A percentile compares a stretch with the other conserved stretches of the same genome.
Conservation (phyloP, 306 rosid species). For the Leucaena leucocephala region DNA sequence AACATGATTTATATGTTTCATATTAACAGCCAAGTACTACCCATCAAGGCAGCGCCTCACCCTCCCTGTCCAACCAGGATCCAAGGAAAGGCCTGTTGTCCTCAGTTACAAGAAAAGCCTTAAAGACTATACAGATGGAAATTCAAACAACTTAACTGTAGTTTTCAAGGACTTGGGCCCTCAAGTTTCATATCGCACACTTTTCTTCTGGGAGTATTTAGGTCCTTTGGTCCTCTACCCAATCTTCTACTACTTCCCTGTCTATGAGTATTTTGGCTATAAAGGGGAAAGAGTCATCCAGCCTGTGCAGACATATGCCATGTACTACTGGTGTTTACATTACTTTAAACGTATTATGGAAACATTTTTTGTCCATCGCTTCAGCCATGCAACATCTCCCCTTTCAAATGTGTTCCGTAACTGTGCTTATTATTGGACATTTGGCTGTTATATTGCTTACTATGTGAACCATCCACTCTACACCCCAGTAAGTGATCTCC, state of each 20-base stretch:
- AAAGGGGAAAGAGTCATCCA: constrained; percentile 75
- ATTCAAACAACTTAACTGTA: constrained; percentile 63
- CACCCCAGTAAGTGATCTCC: constrained; percentile 82
- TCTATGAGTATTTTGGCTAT: constrained; percentile 72
- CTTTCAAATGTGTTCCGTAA: constrained; percentile 92
- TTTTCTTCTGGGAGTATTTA: constrained; percentile 89
- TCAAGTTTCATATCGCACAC: constrained; percentile 83
- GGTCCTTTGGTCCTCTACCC: constrained; percentile 95
- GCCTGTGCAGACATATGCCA: constrained; percentile 87
- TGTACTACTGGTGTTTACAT: constrained; percentile 96
- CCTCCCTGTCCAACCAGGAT: constrained; percentile 76
- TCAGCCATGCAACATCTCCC: constrained; percentile 98
- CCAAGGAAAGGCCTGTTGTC: constrained; percentile 81
- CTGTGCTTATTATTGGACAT: constrained; percentile 95
- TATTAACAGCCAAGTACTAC: constrained; percentile 72
- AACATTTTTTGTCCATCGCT: constrained; percentile 90
- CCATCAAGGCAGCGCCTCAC: constrained; percentile 92
- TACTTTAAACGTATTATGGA: constrained; percentile 92
- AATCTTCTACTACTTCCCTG: constrained; percentile 81
- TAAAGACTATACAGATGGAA: constrained; percentile 65
- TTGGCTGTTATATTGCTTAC: constrained; percentile 81
- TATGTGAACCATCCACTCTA: constrained; percentile 87
- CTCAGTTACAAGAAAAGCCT: constrained; percentile 76
- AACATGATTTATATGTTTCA: constrained; percentile 40
- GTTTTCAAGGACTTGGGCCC: constrained; percentile 92